Percentiles rank a stretch among this genome's conserved stretches.
Evolutionary conservation across 768 basidiomycete genomes (phyloP).

Genomic region (Kwoniella newhampshirensis): DNA sequence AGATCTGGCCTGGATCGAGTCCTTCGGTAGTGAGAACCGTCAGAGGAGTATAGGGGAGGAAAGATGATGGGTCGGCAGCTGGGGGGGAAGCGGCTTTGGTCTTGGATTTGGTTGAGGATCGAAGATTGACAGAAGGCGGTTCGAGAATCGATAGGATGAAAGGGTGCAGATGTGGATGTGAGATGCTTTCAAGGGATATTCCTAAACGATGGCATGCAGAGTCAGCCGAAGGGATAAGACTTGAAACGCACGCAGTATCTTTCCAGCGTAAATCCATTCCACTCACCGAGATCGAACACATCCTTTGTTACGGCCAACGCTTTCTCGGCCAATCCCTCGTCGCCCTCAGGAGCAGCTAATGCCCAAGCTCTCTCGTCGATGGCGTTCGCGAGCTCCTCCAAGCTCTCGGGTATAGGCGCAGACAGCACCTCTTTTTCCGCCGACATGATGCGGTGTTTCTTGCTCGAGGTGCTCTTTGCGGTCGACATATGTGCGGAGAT

Average conservation of each 20-base stretch:
- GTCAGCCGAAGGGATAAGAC: slow-evolving; percentile 62
- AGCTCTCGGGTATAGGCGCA: slow-evolving; percentile 5
- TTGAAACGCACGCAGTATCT: slow-evolving; percentile 63
- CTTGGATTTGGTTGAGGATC: slow-evolving; percentile 44
- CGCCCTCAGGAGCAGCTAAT: slow-evolving; percentile 32
- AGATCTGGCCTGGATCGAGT: slow-evolving; percentile 83
- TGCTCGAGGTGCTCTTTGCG: too few species aligned
- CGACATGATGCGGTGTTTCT: too few species aligned
- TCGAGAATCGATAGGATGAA: slow-evolving; percentile 69
- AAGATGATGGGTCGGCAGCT: slow-evolving; percentile 14
- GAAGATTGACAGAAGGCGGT: slow-evolving; percentile 63
- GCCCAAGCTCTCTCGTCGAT: slow-evolving; percentile 24
- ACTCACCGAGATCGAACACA: slow-evolving; percentile 54
- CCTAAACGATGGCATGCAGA: too few species aligned
- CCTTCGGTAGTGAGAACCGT: slow-evolving; percentile 70
- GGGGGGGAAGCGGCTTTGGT: slow-evolving; percentile 53
- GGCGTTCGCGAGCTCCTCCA: slow-evolving; percentile 7
- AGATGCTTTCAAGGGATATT: slow-evolving; percentile 65
- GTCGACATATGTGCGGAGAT: too few species aligned
- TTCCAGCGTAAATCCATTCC: slow-evolving; percentile 3
- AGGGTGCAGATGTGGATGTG: slow-evolving; percentile 64
- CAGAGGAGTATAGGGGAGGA: slow-evolving; percentile 65
- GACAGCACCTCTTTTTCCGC: neutral
- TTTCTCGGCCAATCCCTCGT: slow-evolving; percentile 33
- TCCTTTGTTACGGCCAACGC: slow-evolving; percentile 51